Percentiles rank a stretch among this genome's conserved stretches.
Conservation (phyloP, 768 basidiomycete species). For the Auricularia cornea region DNA sequence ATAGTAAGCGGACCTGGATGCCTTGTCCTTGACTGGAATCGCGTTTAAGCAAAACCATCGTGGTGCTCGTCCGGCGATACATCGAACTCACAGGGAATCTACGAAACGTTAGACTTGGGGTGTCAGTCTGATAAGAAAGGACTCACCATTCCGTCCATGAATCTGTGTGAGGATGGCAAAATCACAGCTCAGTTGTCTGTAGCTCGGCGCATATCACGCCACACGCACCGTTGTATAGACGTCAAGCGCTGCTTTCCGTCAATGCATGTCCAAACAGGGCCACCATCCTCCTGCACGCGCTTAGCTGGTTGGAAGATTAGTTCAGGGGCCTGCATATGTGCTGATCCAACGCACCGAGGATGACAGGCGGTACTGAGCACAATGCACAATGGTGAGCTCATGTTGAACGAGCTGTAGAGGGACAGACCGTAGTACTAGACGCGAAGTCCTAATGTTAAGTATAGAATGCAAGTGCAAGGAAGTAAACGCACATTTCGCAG, state of each 20-base stretch:
- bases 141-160: neutral
- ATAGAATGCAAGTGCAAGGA: neutral
- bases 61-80: too few species aligned
- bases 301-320: neutral
- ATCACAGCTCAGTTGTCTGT: too few species aligned
- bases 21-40: neutral
- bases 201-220: too few species aligned
- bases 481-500: neutral
- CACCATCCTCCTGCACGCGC: neutral
- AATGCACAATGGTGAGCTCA: neutral
- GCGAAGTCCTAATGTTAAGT: neutral
- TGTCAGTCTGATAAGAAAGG: too few species aligned
- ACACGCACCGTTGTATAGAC: neutral
- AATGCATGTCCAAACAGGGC: neutral
- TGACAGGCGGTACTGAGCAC: neutral
- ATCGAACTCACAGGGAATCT: neutral
- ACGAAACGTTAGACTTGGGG: too few species aligned
- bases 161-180: too few species aligned
- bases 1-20: neutral
- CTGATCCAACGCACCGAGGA: neutral
- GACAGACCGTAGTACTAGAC: neutral
- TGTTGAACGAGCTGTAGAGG: neutral
- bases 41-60: too few species aligned
- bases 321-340: neutral
- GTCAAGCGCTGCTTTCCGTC: neutral